Evolutionary conservation across 78 protist species (phyloP), one percentile per base, ranked within the genome.

Genomic region (Dictyostelium firmibasis): DNA sequence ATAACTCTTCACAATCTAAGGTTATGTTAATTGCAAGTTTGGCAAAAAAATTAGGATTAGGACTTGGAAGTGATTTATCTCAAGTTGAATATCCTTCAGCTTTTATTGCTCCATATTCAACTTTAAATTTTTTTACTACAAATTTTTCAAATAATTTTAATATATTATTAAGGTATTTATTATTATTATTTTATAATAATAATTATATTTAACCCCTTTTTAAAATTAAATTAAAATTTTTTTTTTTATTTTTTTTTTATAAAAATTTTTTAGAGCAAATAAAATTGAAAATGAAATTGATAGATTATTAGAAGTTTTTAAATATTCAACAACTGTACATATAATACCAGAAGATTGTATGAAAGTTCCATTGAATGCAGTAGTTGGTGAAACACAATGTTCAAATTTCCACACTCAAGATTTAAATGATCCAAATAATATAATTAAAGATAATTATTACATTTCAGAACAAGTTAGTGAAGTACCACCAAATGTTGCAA

Each of bases 181-280:
- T 64, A 64, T 27, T 18, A 57, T 64, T 64, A 62, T n/a, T n/a
- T n/a, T n/a, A n/a, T n/a, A n/a, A n/a, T n/a, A n/a, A n/a, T n/a
- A n/a, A n/a, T n/a, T n/a, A n/a, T n/a, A n/a, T n/a, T n/a, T n/a
- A n/a, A n/a, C n/a, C n/a, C n/a, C n/a, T n/a, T 53, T 53, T 7
- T 53, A 16, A 53, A 53, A 53, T 7, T 53, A 53, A 53, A 16
- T 7, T 53, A 16, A 53, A 8, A 8, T 27, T 64, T 20, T 64
- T 27, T 9, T 64, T 64, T 5, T 64, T 57, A 2, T 57, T 67
- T 67, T 25, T 67, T 67, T n/a, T n/a, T n/a, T n/a, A n/a, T n/a
- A n/a, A n/a, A n/a, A n/a, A n/a, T n/a, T n/a, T n/a, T 25, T n/a
- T 27, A 72, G 79, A 2, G 79, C 79, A 72, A 72, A 72, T 72